Evolutionary conservation across 148 eudicot genomes (phyloP).

Genomic region (Diospyros lotus): DNA sequence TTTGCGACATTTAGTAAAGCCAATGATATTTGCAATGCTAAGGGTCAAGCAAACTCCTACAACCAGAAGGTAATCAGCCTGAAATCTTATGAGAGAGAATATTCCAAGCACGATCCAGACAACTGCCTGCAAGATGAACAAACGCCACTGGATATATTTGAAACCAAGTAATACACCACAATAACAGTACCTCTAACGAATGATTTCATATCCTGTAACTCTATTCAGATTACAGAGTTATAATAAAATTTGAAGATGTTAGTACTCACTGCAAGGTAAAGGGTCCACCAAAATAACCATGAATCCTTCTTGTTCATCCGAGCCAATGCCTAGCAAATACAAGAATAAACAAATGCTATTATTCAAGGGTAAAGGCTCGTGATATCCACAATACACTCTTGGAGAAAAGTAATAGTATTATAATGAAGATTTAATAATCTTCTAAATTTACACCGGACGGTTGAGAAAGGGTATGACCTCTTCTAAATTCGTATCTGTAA

Average conservation of each 20-base stretch:
- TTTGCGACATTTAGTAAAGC: conserved; percentile 96
- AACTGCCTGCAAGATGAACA: conserved; percentile 56
- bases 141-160: background rate
- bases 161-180: background rate
- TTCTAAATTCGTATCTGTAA: too few species aligned
- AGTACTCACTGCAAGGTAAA: conserved; percentile 82
- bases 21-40: conserved; percentile 82
- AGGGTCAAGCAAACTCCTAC: conserved; percentile 95
- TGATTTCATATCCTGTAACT: background rate
- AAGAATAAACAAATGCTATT: conserved; percentile 7
- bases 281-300: conserved; percentile 98
- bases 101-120: conserved; percentile 76
- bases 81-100: conserved; percentile 91
- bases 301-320: conserved; percentile 98
- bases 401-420: background rate
- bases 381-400: background rate
- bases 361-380: background rate
- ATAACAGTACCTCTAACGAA: background rate
- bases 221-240: too few species aligned
- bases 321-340: conserved; percentile 67
- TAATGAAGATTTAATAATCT: too few species aligned
- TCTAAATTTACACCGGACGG: too few species aligned
- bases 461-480: too few species aligned
- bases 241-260: background rate
- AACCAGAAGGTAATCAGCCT: conserved; percentile 95